A percentile compares a stretch with the other conserved stretches of the same genome.
These are phyloP conservation scores for Sporothrix protearum DNA, from an alignment of 2,329 filamentous ascomycete species.

Conservation along the genomic window DNA sequence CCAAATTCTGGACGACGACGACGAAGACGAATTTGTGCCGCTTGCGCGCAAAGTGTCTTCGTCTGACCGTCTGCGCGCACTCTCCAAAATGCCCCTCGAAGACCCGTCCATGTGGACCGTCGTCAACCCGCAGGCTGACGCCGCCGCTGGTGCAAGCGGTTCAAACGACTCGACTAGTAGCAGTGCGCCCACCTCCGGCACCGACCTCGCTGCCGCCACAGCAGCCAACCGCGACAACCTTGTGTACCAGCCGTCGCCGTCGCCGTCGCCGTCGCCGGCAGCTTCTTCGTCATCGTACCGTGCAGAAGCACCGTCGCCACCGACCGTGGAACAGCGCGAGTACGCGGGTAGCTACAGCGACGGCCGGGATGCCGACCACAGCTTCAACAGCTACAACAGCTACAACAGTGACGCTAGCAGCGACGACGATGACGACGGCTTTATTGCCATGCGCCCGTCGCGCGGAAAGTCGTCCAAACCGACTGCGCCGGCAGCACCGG, in stretches of 20 bases:
- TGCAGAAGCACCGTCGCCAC: neutral
- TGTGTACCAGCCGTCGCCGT: neutral
- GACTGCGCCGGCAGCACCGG: neutral
- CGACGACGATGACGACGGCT: slow-evolving; percentile 26
- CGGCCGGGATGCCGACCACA: neutral
- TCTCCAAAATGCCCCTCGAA: slow-evolving; percentile 38
- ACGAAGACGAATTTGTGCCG: slow-evolving; percentile 36
- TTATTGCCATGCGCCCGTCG: slow-evolving; percentile 27
- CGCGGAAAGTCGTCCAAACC: neutral
- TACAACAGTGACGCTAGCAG: slow-evolving; percentile 12
- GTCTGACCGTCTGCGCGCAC: slow-evolving; percentile 38
- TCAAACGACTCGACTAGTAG: neutral
- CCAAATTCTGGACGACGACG: slow-evolving; percentile 35
- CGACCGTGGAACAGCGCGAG: slow-evolving; percentile 4
- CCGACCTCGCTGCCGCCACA: neutral
- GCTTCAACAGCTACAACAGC: too few species aligned
- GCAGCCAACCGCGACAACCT: neutral
- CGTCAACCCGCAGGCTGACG: slow-evolving; percentile 32
- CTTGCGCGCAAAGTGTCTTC: slow-evolving; percentile 38
- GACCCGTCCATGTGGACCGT: slow-evolving; percentile 37
- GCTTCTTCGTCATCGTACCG: neutral
- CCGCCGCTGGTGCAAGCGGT: neutral
- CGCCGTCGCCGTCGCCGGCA: neutral
- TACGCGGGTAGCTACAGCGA: slow-evolving; percentile 5
- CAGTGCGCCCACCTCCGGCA: neutral